Conservation (phyloP, 2,329 filamentous ascomycete genomes). For the Chalara sp. region DNA sequence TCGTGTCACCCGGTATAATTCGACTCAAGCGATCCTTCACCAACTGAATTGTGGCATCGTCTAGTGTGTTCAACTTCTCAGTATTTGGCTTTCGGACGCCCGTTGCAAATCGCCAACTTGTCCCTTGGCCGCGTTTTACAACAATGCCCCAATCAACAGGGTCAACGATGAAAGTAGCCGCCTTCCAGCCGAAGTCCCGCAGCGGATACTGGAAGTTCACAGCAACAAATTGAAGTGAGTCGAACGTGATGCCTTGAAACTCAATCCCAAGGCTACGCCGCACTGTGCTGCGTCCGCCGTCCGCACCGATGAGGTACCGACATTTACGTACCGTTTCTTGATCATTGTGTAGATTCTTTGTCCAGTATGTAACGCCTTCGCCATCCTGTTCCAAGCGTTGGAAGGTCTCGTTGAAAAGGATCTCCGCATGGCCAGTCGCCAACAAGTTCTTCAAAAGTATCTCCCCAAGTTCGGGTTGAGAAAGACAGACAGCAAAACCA, state of each 20-base stretch:
- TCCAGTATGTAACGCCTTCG: too few species aligned
- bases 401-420: too few species aligned
- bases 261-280: neutral
- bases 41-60: neutral
- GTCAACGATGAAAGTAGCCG: slow-evolving; percentile 4
- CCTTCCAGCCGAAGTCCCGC: neutral
- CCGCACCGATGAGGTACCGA: neutral
- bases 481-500: too few species aligned
- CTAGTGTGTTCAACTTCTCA: neutral
- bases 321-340: too few species aligned
- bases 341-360: too few species aligned
- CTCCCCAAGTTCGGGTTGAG: too few species aligned
- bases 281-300: slow-evolving; percentile 3
- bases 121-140: neutral
- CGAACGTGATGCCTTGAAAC: slow-evolving; percentile 5
- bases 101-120: slow-evolving; percentile 2
- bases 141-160: slow-evolving; percentile 1
- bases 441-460: too few species aligned
- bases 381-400: too few species aligned
- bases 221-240: neutral
- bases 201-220: slow-evolving; percentile 1
- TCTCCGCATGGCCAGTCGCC: too few species aligned
- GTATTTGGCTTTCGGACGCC: slow-evolving; percentile 14
- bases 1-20: neutral
- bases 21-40: neutral